Percentiles rank a stretch among this genome's conserved stretches.
These are phyloP conservation scores for Paramecium caudatum DNA, from an alignment of 73 alveolate species.

Conservation along the genomic window DNA sequence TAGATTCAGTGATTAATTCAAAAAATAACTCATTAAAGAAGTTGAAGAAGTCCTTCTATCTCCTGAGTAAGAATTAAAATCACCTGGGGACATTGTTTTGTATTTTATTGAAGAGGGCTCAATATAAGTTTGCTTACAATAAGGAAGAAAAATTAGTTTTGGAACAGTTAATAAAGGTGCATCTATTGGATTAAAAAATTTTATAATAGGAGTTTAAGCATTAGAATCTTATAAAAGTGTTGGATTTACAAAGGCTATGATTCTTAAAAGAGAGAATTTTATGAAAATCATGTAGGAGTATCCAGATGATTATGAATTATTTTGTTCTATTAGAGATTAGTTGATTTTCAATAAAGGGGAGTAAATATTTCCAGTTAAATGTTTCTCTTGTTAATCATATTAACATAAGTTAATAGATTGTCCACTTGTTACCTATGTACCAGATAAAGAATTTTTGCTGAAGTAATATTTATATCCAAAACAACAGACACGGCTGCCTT, in stretches of 20 bases:
- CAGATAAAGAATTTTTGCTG: conserved; percentile 57
- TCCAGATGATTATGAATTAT: conserved; percentile 59
- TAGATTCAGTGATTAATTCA: conserved; percentile 47
- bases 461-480: conserved; percentile 4
- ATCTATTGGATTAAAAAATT: conserved; percentile 49
- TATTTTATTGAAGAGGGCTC: conserved; percentile 68
- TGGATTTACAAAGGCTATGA: conserved; percentile 52
- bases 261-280: conserved; percentile 17
- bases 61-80: conserved; percentile 63
- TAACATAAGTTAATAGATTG: conserved; percentile 41
- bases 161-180: background rate
- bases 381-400: conserved; percentile 49
- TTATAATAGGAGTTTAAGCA: conserved; percentile 33
- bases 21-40: conserved; percentile 12
- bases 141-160: conserved; percentile 7
- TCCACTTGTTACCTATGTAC: conserved; percentile 59
- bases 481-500: background rate
- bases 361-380: background rate
- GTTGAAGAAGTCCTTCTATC: background rate
- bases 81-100: background rate
- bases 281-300: conserved; percentile 29
- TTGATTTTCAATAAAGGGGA: conserved; percentile 24
- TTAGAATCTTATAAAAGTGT: conserved; percentile 36
- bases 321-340: conserved; percentile 64
- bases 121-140: conserved; percentile 17